Conservation (phyloP, 1,284 basidiomycete genomes). For the Tilletia caries region DNA sequence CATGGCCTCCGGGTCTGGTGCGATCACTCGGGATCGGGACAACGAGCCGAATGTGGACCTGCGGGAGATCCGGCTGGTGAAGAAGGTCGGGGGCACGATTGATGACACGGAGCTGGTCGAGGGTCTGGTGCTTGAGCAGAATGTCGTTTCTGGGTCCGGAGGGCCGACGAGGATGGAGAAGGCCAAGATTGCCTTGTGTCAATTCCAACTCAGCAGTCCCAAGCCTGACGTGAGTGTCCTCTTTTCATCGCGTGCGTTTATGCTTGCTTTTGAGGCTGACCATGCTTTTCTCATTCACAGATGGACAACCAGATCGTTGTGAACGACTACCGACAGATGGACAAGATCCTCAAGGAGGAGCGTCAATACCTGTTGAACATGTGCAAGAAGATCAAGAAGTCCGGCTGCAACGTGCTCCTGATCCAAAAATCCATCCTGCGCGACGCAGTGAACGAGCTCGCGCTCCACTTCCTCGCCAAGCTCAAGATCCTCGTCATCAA, state of each 20-base stretch:
- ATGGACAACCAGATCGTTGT: slow-evolving; percentile 99
- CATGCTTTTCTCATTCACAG: neutral
- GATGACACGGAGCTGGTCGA: slow-evolving; percentile 97
- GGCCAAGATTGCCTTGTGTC: slow-evolving; percentile 96
- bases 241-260: neutral
- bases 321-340: slow-evolving; percentile 99
- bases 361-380: slow-evolving; percentile 96
- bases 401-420: slow-evolving; percentile 95
- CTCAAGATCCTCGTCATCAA: slow-evolving; percentile 96
- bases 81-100: slow-evolving; percentile 98
- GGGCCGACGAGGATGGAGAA: slow-evolving; percentile 95
- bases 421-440: slow-evolving; percentile 99
- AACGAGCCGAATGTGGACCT: slow-evolving; percentile 84
- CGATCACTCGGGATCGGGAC: slow-evolving; percentile 21
- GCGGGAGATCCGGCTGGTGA: slow-evolving; percentile 90
- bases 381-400: slow-evolving; percentile 99
- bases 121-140: slow-evolving; percentile 93
- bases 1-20: slow-evolving; percentile 20
- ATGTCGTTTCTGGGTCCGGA: slow-evolving; percentile 81
- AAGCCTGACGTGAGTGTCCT: slow-evolving; percentile 81
- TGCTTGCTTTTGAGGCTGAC: neutral
- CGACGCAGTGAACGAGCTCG: slow-evolving; percentile 95
- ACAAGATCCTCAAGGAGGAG: slow-evolving; percentile 99
- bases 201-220: slow-evolving; percentile 95
- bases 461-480: slow-evolving; percentile 96